Conservation (phyloP, 1,284 basidiomycete genomes). For the Tilletia walkeri region DNA sequence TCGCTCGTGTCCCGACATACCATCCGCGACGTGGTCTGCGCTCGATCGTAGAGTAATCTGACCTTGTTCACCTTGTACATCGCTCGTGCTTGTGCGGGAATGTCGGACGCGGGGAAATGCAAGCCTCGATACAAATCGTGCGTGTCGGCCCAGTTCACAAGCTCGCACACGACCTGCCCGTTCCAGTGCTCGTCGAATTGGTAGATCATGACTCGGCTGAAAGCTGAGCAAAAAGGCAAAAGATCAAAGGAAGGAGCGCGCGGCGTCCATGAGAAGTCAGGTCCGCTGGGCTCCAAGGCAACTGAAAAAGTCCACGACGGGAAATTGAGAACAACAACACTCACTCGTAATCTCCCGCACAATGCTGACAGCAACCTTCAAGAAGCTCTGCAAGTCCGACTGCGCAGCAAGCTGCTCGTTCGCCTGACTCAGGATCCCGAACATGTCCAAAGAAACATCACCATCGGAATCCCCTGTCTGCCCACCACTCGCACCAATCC, state of each 20-base stretch:
- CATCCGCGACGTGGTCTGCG: conserved; percentile 73
- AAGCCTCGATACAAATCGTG: conserved; percentile 75
- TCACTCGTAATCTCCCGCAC: conserved; percentile 70
- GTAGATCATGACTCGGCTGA: conserved; percentile 74
- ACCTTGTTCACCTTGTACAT: conserved; percentile 71
- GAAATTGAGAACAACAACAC: background rate
- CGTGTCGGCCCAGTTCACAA: conserved; percentile 78
- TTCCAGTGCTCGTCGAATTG: conserved; percentile 71
- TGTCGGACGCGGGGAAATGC: conserved; percentile 67
- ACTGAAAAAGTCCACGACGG: background rate
- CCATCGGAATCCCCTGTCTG: conserved; percentile 23
- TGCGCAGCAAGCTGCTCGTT: conserved; percentile 78
- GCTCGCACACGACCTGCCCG: conserved; percentile 74
- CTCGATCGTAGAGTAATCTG: conserved; percentile 75
- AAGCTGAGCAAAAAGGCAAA: conserved; percentile 22
- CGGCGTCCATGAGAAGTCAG: too few relatives aligned
- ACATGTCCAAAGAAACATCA: conserved; percentile 46
- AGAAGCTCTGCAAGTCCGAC: conserved; percentile 69
- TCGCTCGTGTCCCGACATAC: conserved; percentile 70
- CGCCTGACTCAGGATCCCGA: conserved; percentile 71
- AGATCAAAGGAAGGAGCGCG: background rate
- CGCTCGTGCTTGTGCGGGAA: conserved; percentile 64
- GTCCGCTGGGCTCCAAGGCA: too few relatives aligned
- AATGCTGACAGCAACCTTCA: conserved; percentile 75
- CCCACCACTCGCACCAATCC: background rate